These are phyloP conservation scores for Cystobasidiopsis lactophilus DNA, from an alignment of 768 basidiomycete genomes.

Conservation along the genomic window DNA sequence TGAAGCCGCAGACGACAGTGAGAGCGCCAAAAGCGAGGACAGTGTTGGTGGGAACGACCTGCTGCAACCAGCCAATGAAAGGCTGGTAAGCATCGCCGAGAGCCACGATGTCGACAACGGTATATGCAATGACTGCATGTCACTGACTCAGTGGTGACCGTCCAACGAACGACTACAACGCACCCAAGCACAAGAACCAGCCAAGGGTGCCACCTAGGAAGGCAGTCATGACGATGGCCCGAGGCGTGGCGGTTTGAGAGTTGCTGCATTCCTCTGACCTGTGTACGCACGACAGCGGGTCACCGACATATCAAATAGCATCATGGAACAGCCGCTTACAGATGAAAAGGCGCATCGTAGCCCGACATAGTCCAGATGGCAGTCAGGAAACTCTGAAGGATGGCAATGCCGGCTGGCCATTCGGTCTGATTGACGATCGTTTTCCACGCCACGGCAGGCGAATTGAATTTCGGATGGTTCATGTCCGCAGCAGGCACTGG, in stretches of 20 bases:
- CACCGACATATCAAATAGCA: too few species aligned
- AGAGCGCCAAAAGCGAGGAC: neutral
- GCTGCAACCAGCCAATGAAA: conserved; percentile 4
- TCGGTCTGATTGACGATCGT: too few species aligned
- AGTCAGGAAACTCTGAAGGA: conserved; percentile 9
- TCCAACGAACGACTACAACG: too few species aligned
- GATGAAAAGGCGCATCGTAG: too few species aligned
- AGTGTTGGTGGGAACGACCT: neutral
- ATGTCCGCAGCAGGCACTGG: neutral
- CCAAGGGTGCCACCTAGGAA: conserved; percentile 3
- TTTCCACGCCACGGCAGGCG: too few species aligned
- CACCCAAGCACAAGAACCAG: neutral
- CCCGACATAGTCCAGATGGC: conserved; percentile 13
- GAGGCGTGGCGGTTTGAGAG: conserved; percentile 9
- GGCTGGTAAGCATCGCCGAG: conserved; percentile 3
- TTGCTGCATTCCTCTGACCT: conserved; percentile 11
- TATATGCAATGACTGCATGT: too few species aligned
- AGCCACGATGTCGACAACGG: conserved; percentile 1
- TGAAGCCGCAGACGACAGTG: neutral
- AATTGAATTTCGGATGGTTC: too few species aligned
- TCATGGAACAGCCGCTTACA: too few species aligned
- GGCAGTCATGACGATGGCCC: conserved; percentile 9
- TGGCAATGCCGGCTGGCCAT: conserved; percentile 5
- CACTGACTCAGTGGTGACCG: too few species aligned
- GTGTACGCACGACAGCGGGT: conserved; percentile 12